Evolutionary conservation across 2,329 filamentous ascomycete genomes (phyloP).

Genomic region (Cercospora nicotianae): DNA sequence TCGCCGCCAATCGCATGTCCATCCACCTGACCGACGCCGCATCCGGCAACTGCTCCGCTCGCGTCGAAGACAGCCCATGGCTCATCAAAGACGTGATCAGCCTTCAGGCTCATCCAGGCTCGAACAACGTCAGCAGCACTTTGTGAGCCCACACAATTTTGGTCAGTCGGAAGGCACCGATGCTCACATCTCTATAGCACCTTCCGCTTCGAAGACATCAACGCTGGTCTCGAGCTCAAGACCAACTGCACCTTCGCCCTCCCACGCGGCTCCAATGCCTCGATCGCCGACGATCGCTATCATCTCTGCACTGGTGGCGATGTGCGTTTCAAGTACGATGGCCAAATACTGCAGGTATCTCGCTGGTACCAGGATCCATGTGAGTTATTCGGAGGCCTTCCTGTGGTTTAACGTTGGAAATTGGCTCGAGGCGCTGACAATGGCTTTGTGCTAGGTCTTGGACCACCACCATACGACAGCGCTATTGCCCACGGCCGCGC

Average conservation of each 20-base stretch:
- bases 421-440: background rate
- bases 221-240: constrained; percentile 31
- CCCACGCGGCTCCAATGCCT: constrained; percentile 11
- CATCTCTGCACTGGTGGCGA: constrained; percentile 27
- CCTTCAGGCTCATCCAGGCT: constrained; percentile 21
- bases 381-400: constrained; percentile 13
- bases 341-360: constrained; percentile 21
- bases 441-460: constrained; percentile 5
- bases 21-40: constrained; percentile 20
- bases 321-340: constrained; percentile 30
- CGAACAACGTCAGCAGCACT: constrained; percentile 15
- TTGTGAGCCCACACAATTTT: constrained; percentile 10
- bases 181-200: background rate
- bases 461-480: constrained; percentile 27
- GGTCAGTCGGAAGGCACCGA: too few species aligned
- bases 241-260: constrained; percentile 27
- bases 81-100: constrained; percentile 26
- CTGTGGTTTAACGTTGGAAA: too few species aligned
- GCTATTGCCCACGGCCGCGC: constrained; percentile 27
- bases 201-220: constrained; percentile 34
- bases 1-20: constrained; percentile 7
- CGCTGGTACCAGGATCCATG: constrained; percentile 28
- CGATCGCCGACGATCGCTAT: constrained; percentile 19
- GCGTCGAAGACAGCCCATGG: constrained; percentile 29
- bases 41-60: constrained; percentile 15